Evolutionary conservation across 1,139 yeast genomes (phyloP), one percentile per base, ranked within the genome.

Genomic region (Starmera stellimalicola): DNA sequence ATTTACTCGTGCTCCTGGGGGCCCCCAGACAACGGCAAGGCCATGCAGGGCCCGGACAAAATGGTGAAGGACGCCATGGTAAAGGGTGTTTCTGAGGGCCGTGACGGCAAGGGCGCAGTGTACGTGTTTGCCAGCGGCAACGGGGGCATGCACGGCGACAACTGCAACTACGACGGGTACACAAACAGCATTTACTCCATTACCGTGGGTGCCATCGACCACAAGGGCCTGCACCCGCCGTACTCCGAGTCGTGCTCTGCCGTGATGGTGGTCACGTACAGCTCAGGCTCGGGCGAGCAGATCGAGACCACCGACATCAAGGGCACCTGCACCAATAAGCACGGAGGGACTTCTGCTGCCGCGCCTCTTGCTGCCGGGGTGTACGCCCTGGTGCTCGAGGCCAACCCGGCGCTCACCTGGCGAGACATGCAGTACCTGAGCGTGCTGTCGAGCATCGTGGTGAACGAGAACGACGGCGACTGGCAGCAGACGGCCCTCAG

Each of bases 1-100:
- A 91, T 93, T 26, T 93, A 85, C 56, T 84, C 95, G 4, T 93
- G 99, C 57, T 85, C 95, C 5, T 93, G 99, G 99, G 99, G 99
- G 3, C 99, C 99, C 2, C 73, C 88, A 2, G 99, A 93, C 55
- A 83, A 88, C 54, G 99, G 98, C 0, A 66, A 57, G 40, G 74
- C 95, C 0, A 73, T 91, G 66, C 85, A 84, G 31, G 94, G 74
- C 6, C 98, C 98, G 0, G 84, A 85, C 18, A 54, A 62, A 25
- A 50, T 88, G 24, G 95, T 91, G 9, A 72, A 74, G 47, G 75
- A 82, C 43, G 94, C 98, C 1, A 70, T 93, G 58, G 55, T 83
- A 16, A 79, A 78, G 50, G 96, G 96, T 33, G 68, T 85, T n/a
- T 77, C 73, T 43, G 76, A 81, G 19, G 99, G 99, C 15, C 69